These are phyloP conservation scores for Stevia rebaudiana DNA, from an alignment of 140 eudicot species.

Conservation along the genomic window DNA sequence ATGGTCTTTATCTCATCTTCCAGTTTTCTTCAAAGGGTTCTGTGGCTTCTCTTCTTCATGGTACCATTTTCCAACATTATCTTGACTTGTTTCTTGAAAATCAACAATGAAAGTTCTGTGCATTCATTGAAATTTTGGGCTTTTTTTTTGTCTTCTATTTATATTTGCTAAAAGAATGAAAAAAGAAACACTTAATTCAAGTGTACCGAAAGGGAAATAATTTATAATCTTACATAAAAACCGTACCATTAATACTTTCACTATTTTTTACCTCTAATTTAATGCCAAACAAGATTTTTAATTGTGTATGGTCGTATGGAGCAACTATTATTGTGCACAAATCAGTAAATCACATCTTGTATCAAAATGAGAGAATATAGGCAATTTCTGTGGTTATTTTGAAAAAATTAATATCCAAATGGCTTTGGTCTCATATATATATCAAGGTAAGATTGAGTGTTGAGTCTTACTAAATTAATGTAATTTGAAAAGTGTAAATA, in stretches of 20 bases:
- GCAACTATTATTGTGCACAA: background rate
- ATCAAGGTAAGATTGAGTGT: background rate
- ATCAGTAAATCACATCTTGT: background rate
- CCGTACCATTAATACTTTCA: background rate
- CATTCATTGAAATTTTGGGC: background rate
- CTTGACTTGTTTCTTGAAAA: constrained; percentile 1
- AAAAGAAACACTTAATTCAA: background rate
- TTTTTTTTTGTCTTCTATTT: background rate
- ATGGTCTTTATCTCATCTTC: constrained; percentile 88
- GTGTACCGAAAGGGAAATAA: background rate
- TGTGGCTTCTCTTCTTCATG: constrained; percentile 94
- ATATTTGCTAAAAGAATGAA: background rate
- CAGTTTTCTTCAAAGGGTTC: constrained; percentile 88
- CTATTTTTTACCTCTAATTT: background rate
- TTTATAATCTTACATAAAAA: background rate
- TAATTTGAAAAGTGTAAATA: background rate
- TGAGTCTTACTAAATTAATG: background rate
- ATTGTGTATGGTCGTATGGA: background rate
- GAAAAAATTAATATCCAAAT: background rate
- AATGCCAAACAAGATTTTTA: background rate
- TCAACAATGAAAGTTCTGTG: background rate
- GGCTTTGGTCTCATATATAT: background rate
- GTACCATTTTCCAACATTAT: constrained; percentile 33
- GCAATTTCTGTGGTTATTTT: constrained; percentile 2
- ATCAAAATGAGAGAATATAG: background rate